A percentile compares a stretch with the other conserved stretches of the same genome.
These are phyloP conservation scores for Aspergillus vadensis DNA, from an alignment of 2,329 filamentous ascomycete genomes.

Conservation along the genomic window DNA sequence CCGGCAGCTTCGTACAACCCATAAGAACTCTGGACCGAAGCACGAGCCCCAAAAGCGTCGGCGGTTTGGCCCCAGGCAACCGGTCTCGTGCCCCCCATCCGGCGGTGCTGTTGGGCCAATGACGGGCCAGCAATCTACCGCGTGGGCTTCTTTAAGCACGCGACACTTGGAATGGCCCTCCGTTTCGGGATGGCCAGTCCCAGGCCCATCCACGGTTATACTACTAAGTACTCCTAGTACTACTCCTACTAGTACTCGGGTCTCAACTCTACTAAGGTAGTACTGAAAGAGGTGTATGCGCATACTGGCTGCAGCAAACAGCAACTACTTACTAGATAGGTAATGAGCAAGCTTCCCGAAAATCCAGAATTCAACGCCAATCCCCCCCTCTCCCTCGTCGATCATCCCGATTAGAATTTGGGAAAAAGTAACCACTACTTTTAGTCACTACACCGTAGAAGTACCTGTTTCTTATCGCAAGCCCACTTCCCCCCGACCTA, in stretches of 20 bases:
- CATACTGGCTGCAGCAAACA: not conserved
- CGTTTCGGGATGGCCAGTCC: not conserved
- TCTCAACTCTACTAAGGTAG: not conserved
- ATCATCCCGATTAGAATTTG: conserved; percentile 13
- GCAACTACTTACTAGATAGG: not conserved
- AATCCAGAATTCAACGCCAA: conserved; percentile 12
- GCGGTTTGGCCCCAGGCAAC: conserved; percentile 22
- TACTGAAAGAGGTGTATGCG: not conserved
- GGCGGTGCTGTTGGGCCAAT: conserved; percentile 28
- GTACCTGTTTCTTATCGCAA: not conserved
- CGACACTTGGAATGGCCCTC: conserved; percentile 30
- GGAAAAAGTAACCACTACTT: not conserved
- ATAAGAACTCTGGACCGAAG: conserved; percentile 18
- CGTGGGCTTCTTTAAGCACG: conserved; percentile 40
- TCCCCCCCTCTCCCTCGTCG: conserved; percentile 10
- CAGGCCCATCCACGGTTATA: not conserved
- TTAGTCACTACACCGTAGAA: not conserved
- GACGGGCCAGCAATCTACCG: conserved; percentile 22
- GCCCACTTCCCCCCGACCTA: not conserved
- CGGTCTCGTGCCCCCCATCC: conserved; percentile 31
- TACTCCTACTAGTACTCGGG: too few species aligned
- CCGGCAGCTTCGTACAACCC: conserved; percentile 8
- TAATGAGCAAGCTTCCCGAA: conserved; percentile 11
- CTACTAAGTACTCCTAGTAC: conserved; percentile 5
- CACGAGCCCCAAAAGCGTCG: conserved; percentile 27